Evolutionary conservation across 305 asterid species (phyloP).

Genomic region (Lippia alba): DNA sequence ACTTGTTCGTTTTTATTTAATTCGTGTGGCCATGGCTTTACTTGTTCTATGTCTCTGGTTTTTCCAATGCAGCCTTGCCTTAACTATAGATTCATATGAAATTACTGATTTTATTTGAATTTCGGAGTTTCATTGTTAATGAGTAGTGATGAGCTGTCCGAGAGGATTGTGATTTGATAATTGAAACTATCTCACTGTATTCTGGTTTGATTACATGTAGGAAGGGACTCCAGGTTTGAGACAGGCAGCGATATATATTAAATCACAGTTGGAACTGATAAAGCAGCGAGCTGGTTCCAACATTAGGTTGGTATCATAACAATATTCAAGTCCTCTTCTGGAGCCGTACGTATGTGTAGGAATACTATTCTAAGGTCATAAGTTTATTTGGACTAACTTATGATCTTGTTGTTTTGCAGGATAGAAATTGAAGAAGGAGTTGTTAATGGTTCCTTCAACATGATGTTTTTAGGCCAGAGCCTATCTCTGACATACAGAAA

Average conservation of each 20-base stretch:
- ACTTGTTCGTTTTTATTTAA: conserved; percentile 12
- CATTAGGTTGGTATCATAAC: conserved; percentile 55
- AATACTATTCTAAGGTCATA: conserved; percentile 18
- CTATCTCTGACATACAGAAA: conserved; percentile 82
- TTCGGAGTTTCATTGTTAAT: conserved; percentile 4
- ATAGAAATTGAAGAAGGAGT: conserved; percentile 89
- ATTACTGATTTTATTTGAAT: background rate
- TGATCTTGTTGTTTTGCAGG: conserved; percentile 55
- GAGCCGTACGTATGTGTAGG: background rate
- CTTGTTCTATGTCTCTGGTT: background rate
- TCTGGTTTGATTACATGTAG: conserved; percentile 46
- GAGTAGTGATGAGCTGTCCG: background rate
- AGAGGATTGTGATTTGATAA: background rate
- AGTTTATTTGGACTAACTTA: conserved; percentile 24
- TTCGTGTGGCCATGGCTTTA: conserved; percentile 22
- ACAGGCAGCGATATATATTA: conserved; percentile 86
- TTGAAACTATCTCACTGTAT: background rate
- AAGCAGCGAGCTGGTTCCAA: conserved; percentile 82
- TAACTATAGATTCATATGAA: conserved; percentile 1
- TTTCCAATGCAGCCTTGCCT: background rate
- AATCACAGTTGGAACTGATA: conserved; percentile 68
- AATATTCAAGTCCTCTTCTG: conserved; percentile 12
- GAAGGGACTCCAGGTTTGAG: conserved; percentile 88
- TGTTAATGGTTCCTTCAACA: conserved; percentile 89
- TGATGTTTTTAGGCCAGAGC: conserved; percentile 80